A percentile compares a stretch with the other conserved stretches of the same genome.
phyloP scores from a whole-genome alignment of 306 rosid genomes.

The Glycyrrhiza uralensis region DNA sequence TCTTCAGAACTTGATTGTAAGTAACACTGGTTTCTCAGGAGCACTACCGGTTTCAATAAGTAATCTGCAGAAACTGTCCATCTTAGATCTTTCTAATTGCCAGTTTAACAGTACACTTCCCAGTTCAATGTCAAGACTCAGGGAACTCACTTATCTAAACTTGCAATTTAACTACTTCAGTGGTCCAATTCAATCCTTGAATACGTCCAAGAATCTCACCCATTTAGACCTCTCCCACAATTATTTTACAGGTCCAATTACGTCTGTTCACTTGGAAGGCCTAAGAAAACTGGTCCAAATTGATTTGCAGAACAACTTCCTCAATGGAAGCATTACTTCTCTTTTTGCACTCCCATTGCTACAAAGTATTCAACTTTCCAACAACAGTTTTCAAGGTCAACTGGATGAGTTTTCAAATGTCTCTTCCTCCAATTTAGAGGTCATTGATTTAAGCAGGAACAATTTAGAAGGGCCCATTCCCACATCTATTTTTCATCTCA shows the following conservation, averaged over 20 bases:
- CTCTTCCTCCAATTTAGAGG: slow-evolving; percentile 11
- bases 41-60: slow-evolving; percentile 7
- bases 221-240: slow-evolving; percentile 26
- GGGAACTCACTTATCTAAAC: not conserved
- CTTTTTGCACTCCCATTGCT: slow-evolving; percentile 27
- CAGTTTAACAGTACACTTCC: slow-evolving; percentile 19
- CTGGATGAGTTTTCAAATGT: not conserved
- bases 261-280: not conserved
- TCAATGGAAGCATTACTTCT: slow-evolving; percentile 12
- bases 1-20: not conserved
- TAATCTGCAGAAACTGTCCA: slow-evolving; percentile 6
- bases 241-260: not conserved
- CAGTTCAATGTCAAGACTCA: slow-evolving; percentile 14
- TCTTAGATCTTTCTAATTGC: slow-evolving; percentile 2
- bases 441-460: slow-evolving; percentile 44
- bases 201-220: not conserved
- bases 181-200: slow-evolving; percentile 30
- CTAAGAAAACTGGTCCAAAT: not conserved
- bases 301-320: not conserved
- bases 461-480: slow-evolving; percentile 43
- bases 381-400: slow-evolving; percentile 28
- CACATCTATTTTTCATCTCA: not conserved
- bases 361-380: not conserved
- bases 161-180: not conserved
- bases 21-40: not conserved